Evolutionary conservation across 2,329 filamentous ascomycete species (phyloP).

Genomic region (Teratosphaeria zuluensis): DNA sequence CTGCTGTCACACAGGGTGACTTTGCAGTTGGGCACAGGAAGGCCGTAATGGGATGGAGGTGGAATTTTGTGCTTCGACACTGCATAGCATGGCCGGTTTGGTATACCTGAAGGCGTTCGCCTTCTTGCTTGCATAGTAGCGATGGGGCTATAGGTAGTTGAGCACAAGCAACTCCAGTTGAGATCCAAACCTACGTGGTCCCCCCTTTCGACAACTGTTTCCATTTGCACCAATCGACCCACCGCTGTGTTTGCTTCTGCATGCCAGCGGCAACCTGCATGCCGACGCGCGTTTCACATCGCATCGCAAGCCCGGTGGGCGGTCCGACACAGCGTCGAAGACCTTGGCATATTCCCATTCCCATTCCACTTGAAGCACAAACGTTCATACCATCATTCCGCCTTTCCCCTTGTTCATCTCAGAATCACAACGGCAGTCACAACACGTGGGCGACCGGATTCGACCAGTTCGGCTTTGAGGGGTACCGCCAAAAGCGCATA

Average conservation of each 20-base stretch:
- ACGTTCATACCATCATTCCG: too few relatives aligned
- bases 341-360: too few relatives aligned
- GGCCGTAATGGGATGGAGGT: not conserved
- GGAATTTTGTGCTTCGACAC: not conserved
- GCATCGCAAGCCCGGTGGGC: too few relatives aligned
- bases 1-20: not conserved
- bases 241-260: not conserved
- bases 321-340: too few relatives aligned
- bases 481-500: not conserved
- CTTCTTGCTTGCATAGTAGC: not conserved
- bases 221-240: not conserved
- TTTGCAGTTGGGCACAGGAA: not conserved
- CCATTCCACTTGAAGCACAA: too few relatives aligned
- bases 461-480: too few relatives aligned
- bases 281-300: too few relatives aligned
- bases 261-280: not conserved
- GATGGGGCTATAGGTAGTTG: not conserved
- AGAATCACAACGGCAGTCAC: too few relatives aligned
- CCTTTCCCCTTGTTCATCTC: too few relatives aligned
- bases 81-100: not conserved
- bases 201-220: not conserved
- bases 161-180: not conserved
- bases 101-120: not conserved
- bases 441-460: too few relatives aligned
- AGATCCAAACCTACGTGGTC: not conserved